phyloP scores from a whole-genome alignment of 768 basidiomycete species.

The Mycena pura region DNA sequence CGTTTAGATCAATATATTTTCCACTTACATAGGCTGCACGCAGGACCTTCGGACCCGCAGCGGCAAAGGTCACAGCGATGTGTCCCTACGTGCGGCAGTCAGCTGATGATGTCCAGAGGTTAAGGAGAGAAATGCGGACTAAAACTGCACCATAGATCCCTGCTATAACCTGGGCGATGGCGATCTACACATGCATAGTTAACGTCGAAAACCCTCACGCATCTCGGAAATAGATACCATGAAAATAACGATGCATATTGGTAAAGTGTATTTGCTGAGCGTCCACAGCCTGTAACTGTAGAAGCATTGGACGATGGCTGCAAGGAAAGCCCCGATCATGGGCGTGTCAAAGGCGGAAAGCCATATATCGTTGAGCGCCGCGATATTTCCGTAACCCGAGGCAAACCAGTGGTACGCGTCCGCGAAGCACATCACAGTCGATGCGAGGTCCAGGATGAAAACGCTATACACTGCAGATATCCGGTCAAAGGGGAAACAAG shows the following conservation, averaged over 20 bases:
- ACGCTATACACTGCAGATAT: not conserved
- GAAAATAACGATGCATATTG: not conserved
- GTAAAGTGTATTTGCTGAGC: not conserved
- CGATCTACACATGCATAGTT: not conserved
- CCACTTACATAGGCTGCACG: not conserved
- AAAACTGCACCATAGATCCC: not conserved
- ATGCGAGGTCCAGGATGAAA: not conserved
- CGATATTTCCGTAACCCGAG: too few relatives aligned
- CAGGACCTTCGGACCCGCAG: not conserved
- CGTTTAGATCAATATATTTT: not conserved
- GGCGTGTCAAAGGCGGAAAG: slow-evolving; percentile 1
- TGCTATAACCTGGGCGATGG: not conserved
- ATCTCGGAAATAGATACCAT: not conserved
- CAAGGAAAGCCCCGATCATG: not conserved
- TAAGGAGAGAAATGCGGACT: not conserved
- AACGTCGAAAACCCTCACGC: not conserved
- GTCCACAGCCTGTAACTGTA: not conserved
- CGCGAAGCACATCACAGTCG: too few relatives aligned
- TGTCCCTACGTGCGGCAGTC: not conserved
- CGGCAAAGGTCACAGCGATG: not conserved
- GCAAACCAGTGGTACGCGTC: too few relatives aligned
- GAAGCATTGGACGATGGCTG: not conserved
- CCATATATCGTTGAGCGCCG: not conserved
- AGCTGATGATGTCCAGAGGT: too few relatives aligned
- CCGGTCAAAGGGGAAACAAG: not conserved